Conservation (phyloP, 2,329 filamentous ascomycete genomes). For the Aureobasidium sp. region DNA sequence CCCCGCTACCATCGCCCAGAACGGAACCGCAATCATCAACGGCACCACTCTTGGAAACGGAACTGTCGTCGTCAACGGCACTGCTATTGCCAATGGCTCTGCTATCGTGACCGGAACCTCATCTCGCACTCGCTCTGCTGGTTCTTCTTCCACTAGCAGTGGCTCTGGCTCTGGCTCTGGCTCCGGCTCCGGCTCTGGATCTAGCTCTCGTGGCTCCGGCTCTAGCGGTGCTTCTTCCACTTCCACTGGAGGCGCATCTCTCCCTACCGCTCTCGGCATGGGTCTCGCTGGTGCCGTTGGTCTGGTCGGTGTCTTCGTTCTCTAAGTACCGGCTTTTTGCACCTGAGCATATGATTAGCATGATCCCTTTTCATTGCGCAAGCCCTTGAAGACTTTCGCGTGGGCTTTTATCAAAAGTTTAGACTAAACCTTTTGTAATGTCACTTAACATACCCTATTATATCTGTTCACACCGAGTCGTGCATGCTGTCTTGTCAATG, state of each 20-base stretch:
- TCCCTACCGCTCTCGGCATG: slow-evolving; percentile 33
- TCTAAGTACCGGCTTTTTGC: slow-evolving; percentile 26
- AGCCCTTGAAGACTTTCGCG: not conserved
- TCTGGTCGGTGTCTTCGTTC: slow-evolving; percentile 37
- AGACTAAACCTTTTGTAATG: slow-evolving; percentile 6
- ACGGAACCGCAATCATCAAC: slow-evolving; percentile 8
- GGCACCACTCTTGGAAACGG: slow-evolving; percentile 17
- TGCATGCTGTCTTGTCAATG: too few species aligned
- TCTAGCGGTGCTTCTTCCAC: slow-evolving; percentile 14
- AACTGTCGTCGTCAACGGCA: slow-evolving; percentile 16
- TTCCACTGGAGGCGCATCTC: slow-evolving; percentile 24
- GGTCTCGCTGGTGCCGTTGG: slow-evolving; percentile 35
- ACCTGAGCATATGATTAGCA: not conserved
- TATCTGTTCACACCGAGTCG: not conserved
- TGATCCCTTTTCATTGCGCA: not conserved
- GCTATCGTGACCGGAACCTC: not conserved
- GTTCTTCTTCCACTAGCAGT: not conserved
- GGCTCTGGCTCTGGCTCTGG: slow-evolving; percentile 5
- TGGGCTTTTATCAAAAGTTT: slow-evolving; percentile 10
- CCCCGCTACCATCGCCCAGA: not conserved
- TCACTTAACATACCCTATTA: not conserved
- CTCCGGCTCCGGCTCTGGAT: slow-evolving; percentile 2
- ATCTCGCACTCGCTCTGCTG: not conserved
- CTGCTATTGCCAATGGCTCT: not conserved
- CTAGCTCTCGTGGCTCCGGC: not conserved